phyloP scores from a whole-genome alignment of 257 asterid species.

The Nicotiana attenuata region DNA sequence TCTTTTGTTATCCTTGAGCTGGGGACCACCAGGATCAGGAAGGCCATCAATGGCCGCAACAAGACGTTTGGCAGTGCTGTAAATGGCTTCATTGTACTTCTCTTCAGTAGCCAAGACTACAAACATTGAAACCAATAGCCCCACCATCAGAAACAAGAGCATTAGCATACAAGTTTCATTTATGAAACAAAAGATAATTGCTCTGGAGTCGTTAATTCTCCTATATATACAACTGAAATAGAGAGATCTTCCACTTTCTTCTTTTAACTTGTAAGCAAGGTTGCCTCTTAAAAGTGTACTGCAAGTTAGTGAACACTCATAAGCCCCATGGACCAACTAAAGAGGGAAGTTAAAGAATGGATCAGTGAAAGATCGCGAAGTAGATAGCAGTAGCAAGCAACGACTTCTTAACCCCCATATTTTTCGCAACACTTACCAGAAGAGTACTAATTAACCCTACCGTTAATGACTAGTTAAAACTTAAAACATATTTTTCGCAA shows the following conservation, averaged over 20 bases:
- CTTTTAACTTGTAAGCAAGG: background rate
- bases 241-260: background rate
- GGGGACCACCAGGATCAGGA: slow-evolving; percentile 96
- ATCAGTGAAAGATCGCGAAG: background rate
- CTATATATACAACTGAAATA: background rate
- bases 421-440: background rate
- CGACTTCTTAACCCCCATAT: background rate
- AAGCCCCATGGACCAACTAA: background rate
- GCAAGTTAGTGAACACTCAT: background rate
- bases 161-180: background rate
- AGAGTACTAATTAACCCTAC: background rate
- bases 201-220: background rate
- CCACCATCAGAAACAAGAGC: slow-evolving; percentile 11
- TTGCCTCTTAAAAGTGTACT: background rate
- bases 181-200: background rate
- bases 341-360: background rate
- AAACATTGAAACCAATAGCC: slow-evolving; percentile 11
- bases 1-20: slow-evolving; percentile 62
- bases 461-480: background rate
- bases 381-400: background rate
- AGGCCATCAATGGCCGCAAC: slow-evolving; percentile 93
- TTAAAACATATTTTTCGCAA: background rate
- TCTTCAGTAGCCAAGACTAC: slow-evolving; percentile 93
- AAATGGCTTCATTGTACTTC: slow-evolving; percentile 88
- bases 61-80: slow-evolving; percentile 63